Percentiles rank a stretch among this genome's conserved stretches.
Evolutionary conservation across 805 yeast species (phyloP).

Genomic region (Phaffomyces thermotolerans): DNA sequence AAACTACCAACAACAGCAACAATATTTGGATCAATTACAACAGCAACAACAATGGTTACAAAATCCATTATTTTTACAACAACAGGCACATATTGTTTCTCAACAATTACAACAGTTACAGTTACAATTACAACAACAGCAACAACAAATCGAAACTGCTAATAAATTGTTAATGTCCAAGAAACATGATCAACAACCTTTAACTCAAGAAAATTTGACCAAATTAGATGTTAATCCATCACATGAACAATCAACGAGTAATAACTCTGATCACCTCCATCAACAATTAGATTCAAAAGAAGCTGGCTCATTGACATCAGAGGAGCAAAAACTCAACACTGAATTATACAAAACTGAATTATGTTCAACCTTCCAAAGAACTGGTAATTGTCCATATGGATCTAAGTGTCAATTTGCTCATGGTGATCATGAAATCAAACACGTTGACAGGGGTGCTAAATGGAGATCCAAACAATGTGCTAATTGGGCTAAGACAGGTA

Average conservation of each 20-base stretch:
- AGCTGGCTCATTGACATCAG: background rate
- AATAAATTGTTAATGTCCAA: slow-evolving; percentile 9
- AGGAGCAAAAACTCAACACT: slow-evolving; percentile 35
- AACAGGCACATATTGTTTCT: slow-evolving; percentile 20
- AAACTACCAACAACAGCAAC: slow-evolving; percentile 19
- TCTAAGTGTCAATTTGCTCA: slow-evolving; percentile 93
- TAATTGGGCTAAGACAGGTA: slow-evolving; percentile 77
- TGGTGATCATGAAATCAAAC: slow-evolving; percentile 69
- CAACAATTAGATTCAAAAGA: background rate
- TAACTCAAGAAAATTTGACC: slow-evolving; percentile 20
- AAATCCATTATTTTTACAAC: slow-evolving; percentile 20
- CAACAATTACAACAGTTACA: slow-evolving; percentile 23
- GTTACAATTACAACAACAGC: slow-evolving; percentile 23
- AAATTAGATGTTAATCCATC: slow-evolving; percentile 11
- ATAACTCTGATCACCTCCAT: background rate
- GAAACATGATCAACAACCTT: slow-evolving; percentile 10
- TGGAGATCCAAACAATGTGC: slow-evolving; percentile 90
- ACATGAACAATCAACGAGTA: background rate
- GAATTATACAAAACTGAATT: slow-evolving; percentile 85
- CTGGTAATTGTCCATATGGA: slow-evolving; percentile 79
- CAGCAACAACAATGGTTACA: slow-evolving; percentile 12
- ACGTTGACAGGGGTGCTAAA: slow-evolving; percentile 66
- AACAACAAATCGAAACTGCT: slow-evolving; percentile 23
- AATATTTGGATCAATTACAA: slow-evolving; percentile 12
- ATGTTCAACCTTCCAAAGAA: slow-evolving; percentile 68